Conservation (phyloP, 495 filamentous ascomycete species). For the Penicillium robsamsonii region DNA sequence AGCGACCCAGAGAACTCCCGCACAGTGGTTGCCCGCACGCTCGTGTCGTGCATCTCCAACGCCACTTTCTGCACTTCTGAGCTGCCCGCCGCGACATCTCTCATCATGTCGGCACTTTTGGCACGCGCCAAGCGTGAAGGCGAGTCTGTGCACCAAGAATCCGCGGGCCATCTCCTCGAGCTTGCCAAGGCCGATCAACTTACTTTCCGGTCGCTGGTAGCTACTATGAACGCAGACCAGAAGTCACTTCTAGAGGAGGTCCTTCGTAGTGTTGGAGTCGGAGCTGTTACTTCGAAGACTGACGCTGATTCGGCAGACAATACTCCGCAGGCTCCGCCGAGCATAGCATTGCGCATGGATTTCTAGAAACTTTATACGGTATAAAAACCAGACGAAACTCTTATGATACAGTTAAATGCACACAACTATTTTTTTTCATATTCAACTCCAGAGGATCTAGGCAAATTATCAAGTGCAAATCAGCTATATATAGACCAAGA, state of each 20-base stretch:
- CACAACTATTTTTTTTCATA: not conserved
- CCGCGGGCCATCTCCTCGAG: slow-evolving; percentile 72
- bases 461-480: not conserved
- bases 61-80: slow-evolving; percentile 47
- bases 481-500: not conserved
- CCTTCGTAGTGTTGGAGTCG: slow-evolving; percentile 57
- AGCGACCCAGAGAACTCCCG: slow-evolving; percentile 74
- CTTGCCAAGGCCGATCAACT: slow-evolving; percentile 71
- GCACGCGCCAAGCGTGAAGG: slow-evolving; percentile 60
- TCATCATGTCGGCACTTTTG: slow-evolving; percentile 79
- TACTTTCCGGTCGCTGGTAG: slow-evolving; percentile 74
- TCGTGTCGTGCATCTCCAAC: slow-evolving; percentile 65
- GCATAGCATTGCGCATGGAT: slow-evolving; percentile 91
- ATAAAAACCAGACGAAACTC: not conserved
- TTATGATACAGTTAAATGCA: slow-evolving; percentile 2
- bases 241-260: slow-evolving; percentile 80
- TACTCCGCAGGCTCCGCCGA: slow-evolving; percentile 62
- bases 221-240: slow-evolving; percentile 65
- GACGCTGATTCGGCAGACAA: slow-evolving; percentile 28
- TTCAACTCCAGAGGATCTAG: not conserved
- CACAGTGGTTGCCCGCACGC: slow-evolving; percentile 63
- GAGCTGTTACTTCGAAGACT: slow-evolving; percentile 28
- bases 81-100: slow-evolving; percentile 60
- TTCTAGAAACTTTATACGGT: slow-evolving; percentile 50
- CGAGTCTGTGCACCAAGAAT: slow-evolving; percentile 58